Evolutionary conservation across 2,329 filamentous ascomycete species (phyloP).

Genomic region (Trichoderma endophyticum): DNA sequence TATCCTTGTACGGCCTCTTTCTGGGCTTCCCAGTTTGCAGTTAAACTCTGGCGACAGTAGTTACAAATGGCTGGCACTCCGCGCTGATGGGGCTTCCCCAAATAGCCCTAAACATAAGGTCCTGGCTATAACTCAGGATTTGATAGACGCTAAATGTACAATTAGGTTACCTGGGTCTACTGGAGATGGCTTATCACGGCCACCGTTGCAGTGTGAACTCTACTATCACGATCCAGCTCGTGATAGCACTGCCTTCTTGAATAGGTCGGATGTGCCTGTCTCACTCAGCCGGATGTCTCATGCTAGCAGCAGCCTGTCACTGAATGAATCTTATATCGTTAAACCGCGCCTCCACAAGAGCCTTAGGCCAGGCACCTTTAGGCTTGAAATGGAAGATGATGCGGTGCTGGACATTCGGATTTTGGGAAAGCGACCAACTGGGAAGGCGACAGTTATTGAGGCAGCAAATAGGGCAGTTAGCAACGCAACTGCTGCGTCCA

Average conservation of each 20-base stretch:
- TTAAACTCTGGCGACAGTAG: neutral
- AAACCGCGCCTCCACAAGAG: neutral
- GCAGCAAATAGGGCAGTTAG: too few species aligned
- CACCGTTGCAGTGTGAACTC: neutral
- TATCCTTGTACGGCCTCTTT: neutral
- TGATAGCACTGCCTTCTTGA: neutral
- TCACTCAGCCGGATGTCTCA: neutral
- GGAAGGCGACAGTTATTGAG: too few species aligned
- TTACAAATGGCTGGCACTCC: neutral
- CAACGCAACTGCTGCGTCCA: too few species aligned
- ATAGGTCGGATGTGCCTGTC: neutral
- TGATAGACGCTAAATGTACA: neutral
- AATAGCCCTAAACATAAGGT: neutral
- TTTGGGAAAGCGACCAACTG: neutral
- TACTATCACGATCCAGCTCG: neutral
- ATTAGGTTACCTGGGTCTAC: neutral
- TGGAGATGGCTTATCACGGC: neutral
- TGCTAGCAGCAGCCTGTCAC: neutral
- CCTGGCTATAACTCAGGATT: neutral
- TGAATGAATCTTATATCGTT: neutral
- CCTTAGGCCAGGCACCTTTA: neutral
- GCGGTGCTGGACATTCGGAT: neutral
- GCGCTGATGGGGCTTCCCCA: neutral
- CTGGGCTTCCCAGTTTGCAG: fast-evolving
- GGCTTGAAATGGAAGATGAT: neutral